phyloP scores from a whole-genome alignment of 2,329 filamentous ascomycete species.

The Ilyonectria destructans region DNA sequence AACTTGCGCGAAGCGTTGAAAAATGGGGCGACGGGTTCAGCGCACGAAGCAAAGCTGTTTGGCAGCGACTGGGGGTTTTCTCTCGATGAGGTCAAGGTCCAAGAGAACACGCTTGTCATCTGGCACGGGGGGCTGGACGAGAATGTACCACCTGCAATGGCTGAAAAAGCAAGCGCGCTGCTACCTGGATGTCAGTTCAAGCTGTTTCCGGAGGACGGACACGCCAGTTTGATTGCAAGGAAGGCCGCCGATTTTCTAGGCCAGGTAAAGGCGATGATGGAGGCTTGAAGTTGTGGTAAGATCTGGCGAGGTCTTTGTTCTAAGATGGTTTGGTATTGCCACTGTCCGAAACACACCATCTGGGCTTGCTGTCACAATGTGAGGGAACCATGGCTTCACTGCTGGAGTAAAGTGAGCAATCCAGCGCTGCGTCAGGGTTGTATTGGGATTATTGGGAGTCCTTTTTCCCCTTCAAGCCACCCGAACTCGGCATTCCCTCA shows the following conservation, averaged over 20 bases:
- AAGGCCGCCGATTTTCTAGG: neutral
- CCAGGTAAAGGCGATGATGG: slow-evolving; percentile 12
- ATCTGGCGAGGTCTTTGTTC: neutral
- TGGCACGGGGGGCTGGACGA: slow-evolving; percentile 33
- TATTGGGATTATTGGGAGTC: no score
- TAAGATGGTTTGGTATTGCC: no score
- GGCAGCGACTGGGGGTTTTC: slow-evolving; percentile 39
- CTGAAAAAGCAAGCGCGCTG: slow-evolving; percentile 25
- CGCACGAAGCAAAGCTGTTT: slow-evolving; percentile 31
- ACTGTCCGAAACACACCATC: no score
- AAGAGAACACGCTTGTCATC: slow-evolving; percentile 16
- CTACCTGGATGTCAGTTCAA: slow-evolving; percentile 14
- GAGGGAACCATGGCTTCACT: no score
- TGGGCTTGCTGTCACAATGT: no score
- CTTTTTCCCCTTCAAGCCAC: no score
- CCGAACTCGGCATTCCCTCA: no score
- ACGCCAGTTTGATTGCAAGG: slow-evolving; percentile 22
- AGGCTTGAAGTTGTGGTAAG: neutral
- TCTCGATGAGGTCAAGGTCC: slow-evolving; percentile 33
- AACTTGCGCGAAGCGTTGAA: slow-evolving; percentile 30
- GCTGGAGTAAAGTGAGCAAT: no score
- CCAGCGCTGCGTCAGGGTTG: no score
- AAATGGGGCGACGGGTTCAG: slow-evolving; percentile 23
- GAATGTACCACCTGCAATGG: slow-evolving; percentile 29
- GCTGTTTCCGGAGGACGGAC: slow-evolving; percentile 27